phyloP scores from a whole-genome alignment of 2,329 filamentous ascomycete species.

The Fusarium beomiforme region DNA sequence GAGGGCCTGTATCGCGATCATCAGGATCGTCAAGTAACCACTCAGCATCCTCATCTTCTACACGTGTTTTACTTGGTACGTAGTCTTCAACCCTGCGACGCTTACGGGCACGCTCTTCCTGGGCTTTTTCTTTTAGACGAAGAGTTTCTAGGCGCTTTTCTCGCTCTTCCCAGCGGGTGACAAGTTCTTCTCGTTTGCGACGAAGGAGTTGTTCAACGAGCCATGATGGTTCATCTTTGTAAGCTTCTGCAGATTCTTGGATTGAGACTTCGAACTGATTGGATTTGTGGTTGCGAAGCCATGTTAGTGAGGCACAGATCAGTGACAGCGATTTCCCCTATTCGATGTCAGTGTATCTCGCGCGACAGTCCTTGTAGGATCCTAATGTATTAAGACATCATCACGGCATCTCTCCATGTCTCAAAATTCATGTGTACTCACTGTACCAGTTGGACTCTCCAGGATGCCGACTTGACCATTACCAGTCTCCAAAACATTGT shows the following conservation, averaged over 20 bases:
- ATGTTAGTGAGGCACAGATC: conserved; percentile 88
- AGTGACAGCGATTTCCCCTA: conserved; percentile 91
- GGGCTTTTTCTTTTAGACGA: conserved; percentile 69
- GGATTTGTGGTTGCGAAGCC: conserved; percentile 85
- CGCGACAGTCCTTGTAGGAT: neutral
- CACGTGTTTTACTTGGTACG: conserved; percentile 25
- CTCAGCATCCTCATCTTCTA: conserved; percentile 68
- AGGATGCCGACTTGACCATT: conserved; percentile 85
- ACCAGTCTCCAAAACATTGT: conserved; percentile 76
- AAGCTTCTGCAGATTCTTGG: conserved; percentile 54
- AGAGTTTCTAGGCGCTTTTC: conserved; percentile 76
- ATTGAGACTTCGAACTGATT: conserved; percentile 64
- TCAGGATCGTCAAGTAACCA: conserved; percentile 80
- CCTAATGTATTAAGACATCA: too few species aligned
- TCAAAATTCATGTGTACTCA: conserved; percentile 43
- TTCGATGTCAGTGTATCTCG: conserved; percentile 1
- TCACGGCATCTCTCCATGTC: too few species aligned
- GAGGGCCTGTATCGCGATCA: conserved; percentile 51
- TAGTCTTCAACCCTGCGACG: conserved; percentile 55
- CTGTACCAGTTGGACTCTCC: conserved; percentile 89
- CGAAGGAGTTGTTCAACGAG: conserved; percentile 80
- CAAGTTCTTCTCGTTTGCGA: conserved; percentile 73
- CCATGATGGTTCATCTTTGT: conserved; percentile 82
- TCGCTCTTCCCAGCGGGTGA: conserved; percentile 74
- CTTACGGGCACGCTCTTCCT: conserved; percentile 62